Evolutionary conservation across 108 stramenopile genomes (phyloP).

Genomic region (Phaeodactylum tricornutum): DNA sequence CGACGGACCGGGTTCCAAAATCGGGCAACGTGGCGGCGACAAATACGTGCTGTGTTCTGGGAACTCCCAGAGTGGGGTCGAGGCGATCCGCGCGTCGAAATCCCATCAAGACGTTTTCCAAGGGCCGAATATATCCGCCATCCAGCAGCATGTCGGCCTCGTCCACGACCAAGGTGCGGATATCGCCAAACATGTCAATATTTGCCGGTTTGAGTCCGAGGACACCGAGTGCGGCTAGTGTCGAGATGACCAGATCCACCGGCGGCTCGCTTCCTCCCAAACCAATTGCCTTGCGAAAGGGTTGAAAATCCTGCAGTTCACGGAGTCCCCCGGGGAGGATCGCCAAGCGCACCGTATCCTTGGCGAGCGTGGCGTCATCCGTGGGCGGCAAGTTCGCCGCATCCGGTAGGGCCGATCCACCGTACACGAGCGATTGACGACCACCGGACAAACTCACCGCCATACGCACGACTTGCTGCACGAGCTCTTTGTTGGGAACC

Average conservation of each 20-base stretch:
- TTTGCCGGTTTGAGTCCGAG: constrained; percentile 76
- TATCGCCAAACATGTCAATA: constrained; percentile 84
- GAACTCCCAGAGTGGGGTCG: constrained; percentile 14
- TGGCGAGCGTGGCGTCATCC: constrained; percentile 24
- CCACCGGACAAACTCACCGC: constrained; percentile 59
- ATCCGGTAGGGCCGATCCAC: constrained; percentile 20
- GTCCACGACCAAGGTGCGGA: constrained; percentile 81
- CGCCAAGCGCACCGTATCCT: constrained; percentile 54
- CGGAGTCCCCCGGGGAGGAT: constrained; percentile 72
- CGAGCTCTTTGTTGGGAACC: constrained; percentile 86
- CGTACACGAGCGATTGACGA: constrained; percentile 15
- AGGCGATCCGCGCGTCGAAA: constrained; percentile 79
- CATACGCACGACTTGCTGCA: constrained; percentile 81
- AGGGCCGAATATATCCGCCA: constrained; percentile 78
- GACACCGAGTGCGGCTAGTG: constrained; percentile 90
- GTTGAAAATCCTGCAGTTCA: constrained; percentile 64
- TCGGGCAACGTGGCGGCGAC: constrained; percentile 95
- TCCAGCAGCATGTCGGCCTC: constrained; percentile 97
- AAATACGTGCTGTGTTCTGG: constrained; percentile 73
- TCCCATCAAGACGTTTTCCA: constrained; percentile 87
- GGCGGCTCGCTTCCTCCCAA: constrained; percentile 40
- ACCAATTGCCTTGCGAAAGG: constrained; percentile 53
- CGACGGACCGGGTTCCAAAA: constrained; percentile 82
- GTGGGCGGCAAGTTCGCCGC: constrained; percentile 9
- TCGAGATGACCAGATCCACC: constrained; percentile 86